Evolutionary conservation across 306 rosid genomes (phyloP).

Genomic region (Cucurbita argyrosperma): DNA sequence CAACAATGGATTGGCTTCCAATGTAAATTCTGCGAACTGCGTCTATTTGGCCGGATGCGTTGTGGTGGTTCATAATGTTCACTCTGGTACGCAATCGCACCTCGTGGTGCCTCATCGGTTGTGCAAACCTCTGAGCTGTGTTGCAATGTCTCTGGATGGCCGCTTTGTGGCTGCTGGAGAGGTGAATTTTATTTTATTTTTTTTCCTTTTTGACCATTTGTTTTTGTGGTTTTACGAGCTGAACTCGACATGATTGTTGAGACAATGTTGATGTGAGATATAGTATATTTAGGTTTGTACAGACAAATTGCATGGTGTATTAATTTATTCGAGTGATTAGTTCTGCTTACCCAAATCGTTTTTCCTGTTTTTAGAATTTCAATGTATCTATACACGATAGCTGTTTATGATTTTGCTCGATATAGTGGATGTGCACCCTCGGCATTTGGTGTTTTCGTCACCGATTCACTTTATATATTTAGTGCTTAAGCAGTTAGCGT

Average conservation of each 20-base stretch:
- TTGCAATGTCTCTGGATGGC: slow-evolving; percentile 49
- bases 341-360: background rate
- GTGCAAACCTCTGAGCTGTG: slow-evolving; percentile 51
- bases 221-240: background rate
- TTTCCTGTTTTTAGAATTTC: background rate
- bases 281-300: background rate
- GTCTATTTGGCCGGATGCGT: slow-evolving; percentile 60
- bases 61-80: slow-evolving; percentile 42
- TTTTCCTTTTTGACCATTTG: background rate
- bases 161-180: slow-evolving; percentile 62
- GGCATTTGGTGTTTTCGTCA: background rate
- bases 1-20: slow-evolving; percentile 48
- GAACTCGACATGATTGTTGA: background rate
- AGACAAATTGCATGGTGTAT: no score
- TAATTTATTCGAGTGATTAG: background rate
- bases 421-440: background rate
- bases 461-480: background rate
- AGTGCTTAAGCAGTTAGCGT: background rate
- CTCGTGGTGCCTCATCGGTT: slow-evolving; percentile 46
- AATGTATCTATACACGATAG: background rate
- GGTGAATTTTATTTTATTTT: slow-evolving; percentile 19
- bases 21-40: slow-evolving; percentile 21
- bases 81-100: slow-evolving; percentile 40
- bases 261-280: background rate
- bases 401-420: background rate